Evolutionary conservation across 2,329 filamentous ascomycete species (phyloP), one percentile per base, ranked within the genome.

Genomic region (Dothideomycetes sp.): DNA sequence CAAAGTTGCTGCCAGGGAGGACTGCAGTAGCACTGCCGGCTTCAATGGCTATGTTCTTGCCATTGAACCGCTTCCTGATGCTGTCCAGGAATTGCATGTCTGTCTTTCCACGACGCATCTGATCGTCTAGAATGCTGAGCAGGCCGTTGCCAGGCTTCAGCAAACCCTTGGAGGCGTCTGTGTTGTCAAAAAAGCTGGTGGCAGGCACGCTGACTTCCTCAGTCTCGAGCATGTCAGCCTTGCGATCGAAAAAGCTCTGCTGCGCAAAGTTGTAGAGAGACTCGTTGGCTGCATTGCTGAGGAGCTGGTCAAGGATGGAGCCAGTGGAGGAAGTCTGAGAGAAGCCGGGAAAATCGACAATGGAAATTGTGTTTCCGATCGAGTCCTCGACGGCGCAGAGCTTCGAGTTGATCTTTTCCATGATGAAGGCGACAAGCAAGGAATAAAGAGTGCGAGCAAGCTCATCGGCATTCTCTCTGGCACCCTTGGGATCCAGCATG

Each of bases 141-240:
- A 98, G 69, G 33, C 91, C 91, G 53, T 96, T 96, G 18, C 88
- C 86, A 41, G 85, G 73, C 65, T 96, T 98, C 40, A 98, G 68
- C 22, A 98, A 71, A 10, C 87, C 89, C 53, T 84, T 86, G 45
- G 95, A 87, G 8, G 89, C 87, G 58, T 96, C 91, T 0, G 84
- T 87, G 60, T 96, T 98, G 62, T 98, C 91, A 52, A 95, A 98
- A 61, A 96, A 98, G 64, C 86, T 94, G 0, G 89, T 95, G 1
- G 88, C 81, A 2, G 88, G 75, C 3, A 98, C 85, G 22, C 72
- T 78, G 27, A 98, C 85, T 57, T 98, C 91, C 59, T 98, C 91
- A 2, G 81, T 87, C 56, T 98, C 91, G 16, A 98, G 72, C 64
- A 94, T 77, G 46, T 96, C 89, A 1, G 88, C 87, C 60, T 91